Evolutionary conservation across 1,284 basidiomycete genomes (phyloP).

Genomic region (Peniophora sp.): DNA sequence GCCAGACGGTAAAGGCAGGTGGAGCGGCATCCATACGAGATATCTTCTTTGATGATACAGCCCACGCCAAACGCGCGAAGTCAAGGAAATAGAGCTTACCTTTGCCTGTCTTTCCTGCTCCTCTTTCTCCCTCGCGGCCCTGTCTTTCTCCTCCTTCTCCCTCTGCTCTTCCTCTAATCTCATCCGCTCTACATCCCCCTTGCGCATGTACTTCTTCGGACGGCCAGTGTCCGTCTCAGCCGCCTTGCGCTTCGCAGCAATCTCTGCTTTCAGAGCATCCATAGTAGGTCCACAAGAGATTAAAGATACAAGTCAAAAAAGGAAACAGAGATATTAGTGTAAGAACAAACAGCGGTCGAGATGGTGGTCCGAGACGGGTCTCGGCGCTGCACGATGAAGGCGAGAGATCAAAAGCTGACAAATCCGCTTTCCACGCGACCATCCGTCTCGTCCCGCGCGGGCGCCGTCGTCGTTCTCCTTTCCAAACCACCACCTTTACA

Average conservation of each 20-base stretch:
- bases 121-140: slow-evolving; percentile 19
- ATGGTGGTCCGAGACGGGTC: background rate
- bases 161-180: slow-evolving; percentile 58
- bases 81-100: slow-evolving; percentile 22
- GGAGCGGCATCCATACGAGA: too few relatives aligned
- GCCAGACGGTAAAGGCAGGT: too few relatives aligned
- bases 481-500: slow-evolving; percentile 48
- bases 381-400: background rate
- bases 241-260: slow-evolving; percentile 80
- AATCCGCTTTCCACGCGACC: slow-evolving; percentile 19
- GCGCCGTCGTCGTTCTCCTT: slow-evolving; percentile 20
- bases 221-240: slow-evolving; percentile 37
- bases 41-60: too few relatives aligned
- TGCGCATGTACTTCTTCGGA: slow-evolving; percentile 80
- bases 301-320: background rate
- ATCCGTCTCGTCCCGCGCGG: slow-evolving; percentile 9
- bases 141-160: slow-evolving; percentile 38
- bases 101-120: slow-evolving; percentile 17
- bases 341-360: background rate
- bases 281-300: slow-evolving; percentile 29
- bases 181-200: slow-evolving; percentile 72
- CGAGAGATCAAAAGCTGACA: background rate
- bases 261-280: slow-evolving; percentile 85
- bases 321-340: background rate
- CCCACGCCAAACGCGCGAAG: too few relatives aligned